A percentile compares a stretch with the other conserved stretches of the same genome.
phyloP scores from a whole-genome alignment of 1,284 basidiomycete genomes.

The Rhodotorula sp. region DNA sequence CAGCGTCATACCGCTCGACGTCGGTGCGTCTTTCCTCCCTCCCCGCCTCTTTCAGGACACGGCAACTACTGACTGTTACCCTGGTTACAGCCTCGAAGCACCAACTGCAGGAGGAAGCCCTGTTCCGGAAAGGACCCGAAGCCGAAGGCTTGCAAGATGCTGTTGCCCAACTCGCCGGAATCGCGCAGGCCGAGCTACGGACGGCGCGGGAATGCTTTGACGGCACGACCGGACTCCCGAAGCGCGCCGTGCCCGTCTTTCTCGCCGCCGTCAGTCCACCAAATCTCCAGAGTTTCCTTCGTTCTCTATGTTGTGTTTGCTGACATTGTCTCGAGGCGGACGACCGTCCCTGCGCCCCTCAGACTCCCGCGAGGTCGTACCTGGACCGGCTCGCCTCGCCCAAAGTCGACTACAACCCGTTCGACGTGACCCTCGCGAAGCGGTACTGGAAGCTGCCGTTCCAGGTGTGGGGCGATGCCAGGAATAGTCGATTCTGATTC shows the following conservation, averaged over 20 bases:
- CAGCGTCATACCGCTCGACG: conserved; percentile 42
- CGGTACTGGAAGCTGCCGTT: conserved; percentile 85
- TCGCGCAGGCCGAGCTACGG: conserved; percentile 38
- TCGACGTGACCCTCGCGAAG: conserved; percentile 65
- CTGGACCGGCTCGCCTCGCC: conserved; percentile 67
- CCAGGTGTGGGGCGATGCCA: conserved; percentile 66
- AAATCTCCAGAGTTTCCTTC: not conserved
- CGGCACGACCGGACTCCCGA: conserved; percentile 35
- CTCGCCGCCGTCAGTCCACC: conserved; percentile 25
- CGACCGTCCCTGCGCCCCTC: not conserved
- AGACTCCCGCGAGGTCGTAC: conserved; percentile 65
- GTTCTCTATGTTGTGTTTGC: not conserved
- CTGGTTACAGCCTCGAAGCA: conserved; percentile 22
- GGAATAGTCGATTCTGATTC: conserved; percentile 24
- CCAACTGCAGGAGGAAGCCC: conserved; percentile 29
- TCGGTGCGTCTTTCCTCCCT: conserved; percentile 16
- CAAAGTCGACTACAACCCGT: conserved; percentile 74
- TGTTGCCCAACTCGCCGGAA: conserved; percentile 39
- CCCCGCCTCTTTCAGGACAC: not conserved
- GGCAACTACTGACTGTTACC: not conserved
- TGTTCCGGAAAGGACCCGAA: conserved; percentile 33
- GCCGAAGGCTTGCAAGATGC: conserved; percentile 32
- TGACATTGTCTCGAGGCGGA: not conserved
- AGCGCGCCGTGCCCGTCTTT: conserved; percentile 30
- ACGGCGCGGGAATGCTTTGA: conserved; percentile 37